Percentiles rank a stretch among this genome's conserved stretches.
Conservation (phyloP, 2,329 filamentous ascomycete genomes). For the Thielaviopsis musarum region DNA sequence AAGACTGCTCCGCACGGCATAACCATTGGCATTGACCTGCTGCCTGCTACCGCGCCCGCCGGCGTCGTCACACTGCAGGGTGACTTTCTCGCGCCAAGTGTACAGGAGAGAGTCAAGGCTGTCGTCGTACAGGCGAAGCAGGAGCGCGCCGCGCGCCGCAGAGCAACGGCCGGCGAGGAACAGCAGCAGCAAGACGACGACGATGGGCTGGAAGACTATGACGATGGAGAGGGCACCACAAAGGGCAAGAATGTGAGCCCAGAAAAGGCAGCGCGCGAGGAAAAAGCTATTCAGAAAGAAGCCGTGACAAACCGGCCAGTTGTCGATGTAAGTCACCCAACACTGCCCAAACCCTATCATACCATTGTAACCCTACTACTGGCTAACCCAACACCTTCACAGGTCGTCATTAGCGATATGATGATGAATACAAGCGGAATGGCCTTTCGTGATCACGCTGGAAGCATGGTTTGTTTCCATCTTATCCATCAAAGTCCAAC, state of each 20-base stretch:
- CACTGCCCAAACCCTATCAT: neutral
- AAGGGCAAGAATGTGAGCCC: slow-evolving; percentile 13
- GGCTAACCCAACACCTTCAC: neutral
- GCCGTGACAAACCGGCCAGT: neutral
- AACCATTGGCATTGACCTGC: slow-evolving; percentile 83
- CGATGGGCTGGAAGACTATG: slow-evolving; percentile 5
- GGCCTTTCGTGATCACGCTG: slow-evolving; percentile 69
- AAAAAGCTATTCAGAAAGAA: slow-evolving; percentile 12
- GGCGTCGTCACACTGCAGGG: slow-evolving; percentile 94
- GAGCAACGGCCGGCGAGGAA: slow-evolving; percentile 10
- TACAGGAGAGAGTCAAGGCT: slow-evolving; percentile 61
- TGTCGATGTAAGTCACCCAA: slow-evolving; percentile 4
- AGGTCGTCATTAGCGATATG: slow-evolving; percentile 96
- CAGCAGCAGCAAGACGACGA: neutral
- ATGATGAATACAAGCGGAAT: slow-evolving; percentile 98
- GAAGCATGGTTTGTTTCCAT: slow-evolving; percentile 63
- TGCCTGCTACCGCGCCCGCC: slow-evolving; percentile 76
- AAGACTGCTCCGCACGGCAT: slow-evolving; percentile 59
- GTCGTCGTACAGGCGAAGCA: slow-evolving; percentile 48
- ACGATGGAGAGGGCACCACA: slow-evolving; percentile 9
- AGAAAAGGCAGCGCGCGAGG: slow-evolving; percentile 11
- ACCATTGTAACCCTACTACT: neutral
- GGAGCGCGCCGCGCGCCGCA: neutral
- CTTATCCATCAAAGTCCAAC: neutral
- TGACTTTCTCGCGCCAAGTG: slow-evolving; percentile 61